phyloP scores from a whole-genome alignment of 441 rosid species.

The Sinapis alba region DNA sequence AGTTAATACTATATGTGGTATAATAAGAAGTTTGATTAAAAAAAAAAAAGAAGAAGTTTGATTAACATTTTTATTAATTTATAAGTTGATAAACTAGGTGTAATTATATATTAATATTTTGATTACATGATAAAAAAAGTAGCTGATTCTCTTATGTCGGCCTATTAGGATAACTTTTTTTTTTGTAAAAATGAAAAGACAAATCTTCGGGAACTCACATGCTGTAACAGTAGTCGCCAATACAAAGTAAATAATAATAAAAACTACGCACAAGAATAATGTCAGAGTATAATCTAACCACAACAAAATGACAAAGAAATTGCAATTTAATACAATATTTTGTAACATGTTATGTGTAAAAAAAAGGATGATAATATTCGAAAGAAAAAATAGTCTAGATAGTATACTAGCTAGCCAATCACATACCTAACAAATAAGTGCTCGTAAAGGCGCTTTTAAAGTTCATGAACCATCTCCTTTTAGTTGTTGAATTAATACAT shows the following conservation, averaged over 20 bases:
- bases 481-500: conserved; percentile 24
- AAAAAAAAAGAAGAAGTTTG: too few species aligned
- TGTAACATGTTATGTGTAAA: conserved; percentile 29
- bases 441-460: conserved; percentile 21
- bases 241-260: conserved; percentile 31
- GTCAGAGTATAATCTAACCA: conserved; percentile 37
- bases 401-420: conserved; percentile 26
- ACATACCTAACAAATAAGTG: conserved; percentile 22
- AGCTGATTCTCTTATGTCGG: conserved; percentile 38
- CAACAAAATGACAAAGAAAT: conserved; percentile 29
- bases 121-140: conserved; percentile 31
- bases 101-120: conserved; percentile 16
- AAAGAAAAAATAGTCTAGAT: not conserved
- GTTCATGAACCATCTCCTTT: conserved; percentile 36
- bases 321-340: conserved; percentile 4
- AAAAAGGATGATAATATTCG: not conserved
- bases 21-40: conserved; percentile 5
- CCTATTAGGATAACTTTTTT: conserved; percentile 23
- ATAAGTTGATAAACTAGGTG: conserved; percentile 27
- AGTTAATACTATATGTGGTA: not conserved
- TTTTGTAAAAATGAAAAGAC: conserved; percentile 14
- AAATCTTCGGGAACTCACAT: conserved; percentile 37
- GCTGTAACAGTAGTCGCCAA: conserved; percentile 36
- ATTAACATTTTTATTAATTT: not conserved
- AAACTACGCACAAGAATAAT: conserved; percentile 20